phyloP scores from a whole-genome alignment of 1,284 basidiomycete genomes.

The Cutaneotrichosporon cutaneum region DNA sequence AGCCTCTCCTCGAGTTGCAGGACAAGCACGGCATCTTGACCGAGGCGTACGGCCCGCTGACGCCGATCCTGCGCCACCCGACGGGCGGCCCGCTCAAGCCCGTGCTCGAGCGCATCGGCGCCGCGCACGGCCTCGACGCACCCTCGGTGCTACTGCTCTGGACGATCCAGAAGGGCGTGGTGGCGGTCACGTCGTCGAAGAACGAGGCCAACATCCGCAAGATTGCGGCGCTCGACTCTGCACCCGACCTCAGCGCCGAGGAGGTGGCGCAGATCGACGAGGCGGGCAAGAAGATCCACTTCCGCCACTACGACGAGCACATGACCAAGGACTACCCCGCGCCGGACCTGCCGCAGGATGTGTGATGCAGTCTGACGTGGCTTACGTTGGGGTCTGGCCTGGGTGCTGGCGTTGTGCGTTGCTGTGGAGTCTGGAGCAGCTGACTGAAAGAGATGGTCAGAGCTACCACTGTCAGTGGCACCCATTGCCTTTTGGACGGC shows the following conservation, averaged over 20 bases:
- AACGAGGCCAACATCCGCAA: conserved; percentile 66
- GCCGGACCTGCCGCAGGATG: conserved; percentile 41
- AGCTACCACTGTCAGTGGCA: too few relatives aligned
- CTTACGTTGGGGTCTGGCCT: too few relatives aligned
- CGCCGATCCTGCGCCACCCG: conserved; percentile 60
- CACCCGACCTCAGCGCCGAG: conserved; percentile 63
- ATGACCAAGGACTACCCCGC: conserved; percentile 47
- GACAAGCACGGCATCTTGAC: conserved; percentile 63
- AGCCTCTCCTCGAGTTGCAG: conserved; percentile 61
- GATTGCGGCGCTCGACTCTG: conserved; percentile 59
- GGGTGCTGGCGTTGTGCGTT: too few relatives aligned
- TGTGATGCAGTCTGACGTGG: conserved; percentile 2
- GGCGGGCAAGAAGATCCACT: conserved; percentile 63
- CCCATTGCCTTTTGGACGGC: too few relatives aligned
- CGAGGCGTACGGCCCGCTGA: conserved; percentile 61
- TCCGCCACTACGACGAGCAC: conserved; percentile 51
- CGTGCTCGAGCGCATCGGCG: conserved; percentile 57
- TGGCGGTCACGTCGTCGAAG: conserved; percentile 66
- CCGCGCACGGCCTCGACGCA: conserved; percentile 53
- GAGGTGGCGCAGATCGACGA: conserved; percentile 66
- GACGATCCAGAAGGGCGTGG: conserved; percentile 60
- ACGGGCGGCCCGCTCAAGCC: conserved; percentile 60
- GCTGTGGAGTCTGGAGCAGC: too few relatives aligned
- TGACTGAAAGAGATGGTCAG: too few relatives aligned
- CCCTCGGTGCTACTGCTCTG: conserved; percentile 64